Evolutionary conservation across 2,329 filamentous ascomycete species (phyloP).

Genomic region (Beauveria asiatica): DNA sequence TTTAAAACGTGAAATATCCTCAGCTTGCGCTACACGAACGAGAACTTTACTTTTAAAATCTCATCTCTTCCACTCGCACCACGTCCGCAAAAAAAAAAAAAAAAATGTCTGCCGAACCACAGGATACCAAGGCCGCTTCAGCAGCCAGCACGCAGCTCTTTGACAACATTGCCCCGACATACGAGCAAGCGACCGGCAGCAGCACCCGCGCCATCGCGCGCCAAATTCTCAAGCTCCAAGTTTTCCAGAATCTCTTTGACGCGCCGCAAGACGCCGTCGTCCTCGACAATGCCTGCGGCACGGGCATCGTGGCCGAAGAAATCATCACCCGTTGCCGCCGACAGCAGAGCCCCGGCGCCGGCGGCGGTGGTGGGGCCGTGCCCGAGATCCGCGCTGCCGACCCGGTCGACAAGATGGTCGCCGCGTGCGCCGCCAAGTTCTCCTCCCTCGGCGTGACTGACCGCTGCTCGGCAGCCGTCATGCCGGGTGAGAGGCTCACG

Average conservation of each 20-base stretch:
- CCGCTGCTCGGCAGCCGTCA: constrained; percentile 9
- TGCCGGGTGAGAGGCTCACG: constrained; percentile 18
- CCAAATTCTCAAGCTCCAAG: constrained; percentile 6
- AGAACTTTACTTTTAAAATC: no score
- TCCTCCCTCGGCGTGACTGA: constrained; percentile 5
- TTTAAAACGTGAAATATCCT: neutral
- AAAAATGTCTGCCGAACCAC: neutral
- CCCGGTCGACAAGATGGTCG: constrained; percentile 16
- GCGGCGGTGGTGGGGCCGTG: neutral
- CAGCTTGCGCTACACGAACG: no score
- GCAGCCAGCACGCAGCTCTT: neutral
- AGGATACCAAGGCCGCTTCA: neutral
- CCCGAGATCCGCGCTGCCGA: constrained; percentile 16
- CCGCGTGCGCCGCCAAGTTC: constrained; percentile 14
- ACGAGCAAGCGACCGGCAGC: constrained; percentile 15
- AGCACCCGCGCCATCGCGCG: constrained; percentile 15
- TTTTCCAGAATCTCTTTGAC: neutral
- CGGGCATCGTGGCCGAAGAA: constrained; percentile 18
- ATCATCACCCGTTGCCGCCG: constrained; percentile 10
- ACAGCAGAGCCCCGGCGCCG: neutral
- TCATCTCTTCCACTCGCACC: neutral
- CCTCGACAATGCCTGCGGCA: constrained; percentile 22
- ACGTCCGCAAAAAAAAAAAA: no score
- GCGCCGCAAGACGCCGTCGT: constrained; percentile 9
- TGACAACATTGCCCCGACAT: constrained; percentile 10